Base-by-base conservation (phyloP, 208 protist species). In the Leishmania tarentolae region DNA sequence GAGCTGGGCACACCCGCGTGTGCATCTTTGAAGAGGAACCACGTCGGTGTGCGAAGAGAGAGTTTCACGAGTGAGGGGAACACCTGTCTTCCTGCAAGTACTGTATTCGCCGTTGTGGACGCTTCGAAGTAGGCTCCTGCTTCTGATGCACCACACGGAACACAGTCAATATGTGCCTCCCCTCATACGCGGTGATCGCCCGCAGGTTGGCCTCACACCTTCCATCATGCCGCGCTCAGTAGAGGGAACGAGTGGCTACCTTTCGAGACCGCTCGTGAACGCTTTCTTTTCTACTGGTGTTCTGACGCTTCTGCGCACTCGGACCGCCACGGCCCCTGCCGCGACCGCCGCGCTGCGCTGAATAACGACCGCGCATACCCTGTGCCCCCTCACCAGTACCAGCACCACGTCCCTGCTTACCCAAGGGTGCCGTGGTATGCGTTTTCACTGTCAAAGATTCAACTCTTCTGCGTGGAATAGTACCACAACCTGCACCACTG, bases 231-330 rank as follows among this genome's bases (percentile, higher is more conserved):
- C 53, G 74, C 6, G 15, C 52, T 86, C 69, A 94, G 56, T 94
- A 94, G 28, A 94, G 69, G 3, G 90, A 91, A 19, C 88, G 90
- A 35, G 88, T 91, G 52, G 83, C 79, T n/a, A 91, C 85, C 68
- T 88, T 91, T 35, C 76, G 72, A 35, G 76, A 66, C 11, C 81
- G 74, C 50, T 79, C 70, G 31, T 82, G 59, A 56, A 83, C 83
- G 59, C 78, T 57, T 11, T 56, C n/a, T 6, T 44, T 44, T 66
- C 47, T 65, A 17, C 37, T 37, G 21, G 44, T 24, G 19, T 77
- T 65, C 42, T 63, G 56, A 13, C 24, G 40, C 8, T 37, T 9
- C 5, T 76, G 72, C n/a, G 47, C n/a, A 1, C 6, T 61, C 17
- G 2, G 5, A 53, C 52, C 37, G 42, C 35, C 21, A 72, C 40